phyloP scores from a whole-genome alignment of 768 basidiomycete species.

The Cystofilobasidium bisporidii region DNA sequence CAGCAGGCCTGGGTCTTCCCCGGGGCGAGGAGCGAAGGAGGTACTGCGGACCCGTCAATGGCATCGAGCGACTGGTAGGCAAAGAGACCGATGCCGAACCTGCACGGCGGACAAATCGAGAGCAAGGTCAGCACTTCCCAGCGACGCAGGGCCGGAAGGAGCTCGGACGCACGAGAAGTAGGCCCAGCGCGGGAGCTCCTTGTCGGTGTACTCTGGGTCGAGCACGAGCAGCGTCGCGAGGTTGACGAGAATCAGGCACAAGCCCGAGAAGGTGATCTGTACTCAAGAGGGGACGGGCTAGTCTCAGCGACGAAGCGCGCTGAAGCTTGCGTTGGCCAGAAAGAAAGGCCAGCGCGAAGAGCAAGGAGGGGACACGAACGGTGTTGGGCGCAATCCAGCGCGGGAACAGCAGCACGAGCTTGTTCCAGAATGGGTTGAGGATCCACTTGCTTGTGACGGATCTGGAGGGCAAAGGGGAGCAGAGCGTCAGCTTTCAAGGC shows the following conservation, averaged over 20 bases:
- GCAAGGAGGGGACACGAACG: slow-evolving; percentile 45
- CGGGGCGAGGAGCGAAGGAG: not conserved
- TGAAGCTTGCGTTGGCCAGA: not conserved
- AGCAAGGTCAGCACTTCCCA: not conserved
- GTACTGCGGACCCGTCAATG: slow-evolving; percentile 76
- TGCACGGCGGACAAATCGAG: slow-evolving; percentile 34
- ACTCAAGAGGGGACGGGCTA: too few relatives aligned
- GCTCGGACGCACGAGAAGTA: slow-evolving; percentile 64
- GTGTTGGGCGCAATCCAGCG: slow-evolving; percentile 77
- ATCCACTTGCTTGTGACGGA: slow-evolving; percentile 67
- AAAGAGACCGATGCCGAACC: slow-evolving; percentile 82
- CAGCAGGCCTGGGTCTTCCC: not conserved
- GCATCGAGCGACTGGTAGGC: slow-evolving; percentile 82
- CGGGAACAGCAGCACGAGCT: slow-evolving; percentile 84
- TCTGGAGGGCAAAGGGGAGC: slow-evolving; percentile 41
- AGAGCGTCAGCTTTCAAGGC: too few relatives aligned
- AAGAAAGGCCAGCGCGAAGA: too few relatives aligned
- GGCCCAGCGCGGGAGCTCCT: slow-evolving; percentile 60
- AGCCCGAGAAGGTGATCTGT: slow-evolving; percentile 75
- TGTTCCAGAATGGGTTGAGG: slow-evolving; percentile 78
- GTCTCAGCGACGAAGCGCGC: too few relatives aligned
- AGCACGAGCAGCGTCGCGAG: slow-evolving; percentile 72
- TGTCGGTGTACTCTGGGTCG: slow-evolving; percentile 51
- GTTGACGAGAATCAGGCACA: slow-evolving; percentile 71
- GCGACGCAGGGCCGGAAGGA: not conserved